phyloP scores from a whole-genome alignment of 1,284 basidiomycete species.

The Leccinum variabile region DNA sequence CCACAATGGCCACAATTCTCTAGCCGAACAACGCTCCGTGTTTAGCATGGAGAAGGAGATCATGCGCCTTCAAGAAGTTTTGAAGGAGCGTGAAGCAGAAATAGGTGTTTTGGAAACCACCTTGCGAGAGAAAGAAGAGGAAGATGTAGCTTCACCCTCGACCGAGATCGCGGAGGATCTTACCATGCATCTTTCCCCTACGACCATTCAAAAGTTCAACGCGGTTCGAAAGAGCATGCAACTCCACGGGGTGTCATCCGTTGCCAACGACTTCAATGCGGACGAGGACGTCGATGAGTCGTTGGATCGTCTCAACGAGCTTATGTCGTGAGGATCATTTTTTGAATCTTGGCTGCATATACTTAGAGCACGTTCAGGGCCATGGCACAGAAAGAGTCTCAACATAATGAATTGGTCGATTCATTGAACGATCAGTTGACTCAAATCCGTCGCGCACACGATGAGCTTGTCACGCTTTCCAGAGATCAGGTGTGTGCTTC shows the following conservation, averaged over 20 bases:
- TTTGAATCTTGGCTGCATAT: conserved; percentile 10
- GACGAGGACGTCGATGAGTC: conserved; percentile 63
- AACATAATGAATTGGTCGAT: conserved; percentile 76
- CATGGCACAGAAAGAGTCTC: conserved; percentile 92
- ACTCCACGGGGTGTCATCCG: conserved; percentile 40
- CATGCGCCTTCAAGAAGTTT: conserved; percentile 84
- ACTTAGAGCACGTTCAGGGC: conserved; percentile 50
- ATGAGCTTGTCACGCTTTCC: conserved; percentile 75
- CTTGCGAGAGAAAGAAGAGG: conserved; percentile 50
- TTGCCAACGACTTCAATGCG: conserved; percentile 27
- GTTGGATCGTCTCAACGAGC: conserved; percentile 75
- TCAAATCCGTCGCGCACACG: conserved; percentile 74
- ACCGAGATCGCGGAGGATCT: conserved; percentile 24
- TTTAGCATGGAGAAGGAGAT: conserved; percentile 89
- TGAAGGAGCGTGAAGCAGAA: conserved; percentile 86
- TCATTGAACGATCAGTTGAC: conserved; percentile 64
- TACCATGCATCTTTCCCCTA: conserved; percentile 55
- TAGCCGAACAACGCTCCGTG: conserved; percentile 65
- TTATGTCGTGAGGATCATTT: conserved; percentile 70
- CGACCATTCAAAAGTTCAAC: conserved; percentile 69
- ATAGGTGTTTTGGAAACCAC: conserved; percentile 75
- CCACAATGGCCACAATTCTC: conserved; percentile 37
- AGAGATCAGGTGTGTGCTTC: conserved; percentile 66
- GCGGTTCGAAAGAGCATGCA: conserved; percentile 66
- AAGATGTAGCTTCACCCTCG: background rate